phyloP scores from a whole-genome alignment of 2,329 filamentous ascomycete genomes.

The Reticulascus tulasneorum region DNA sequence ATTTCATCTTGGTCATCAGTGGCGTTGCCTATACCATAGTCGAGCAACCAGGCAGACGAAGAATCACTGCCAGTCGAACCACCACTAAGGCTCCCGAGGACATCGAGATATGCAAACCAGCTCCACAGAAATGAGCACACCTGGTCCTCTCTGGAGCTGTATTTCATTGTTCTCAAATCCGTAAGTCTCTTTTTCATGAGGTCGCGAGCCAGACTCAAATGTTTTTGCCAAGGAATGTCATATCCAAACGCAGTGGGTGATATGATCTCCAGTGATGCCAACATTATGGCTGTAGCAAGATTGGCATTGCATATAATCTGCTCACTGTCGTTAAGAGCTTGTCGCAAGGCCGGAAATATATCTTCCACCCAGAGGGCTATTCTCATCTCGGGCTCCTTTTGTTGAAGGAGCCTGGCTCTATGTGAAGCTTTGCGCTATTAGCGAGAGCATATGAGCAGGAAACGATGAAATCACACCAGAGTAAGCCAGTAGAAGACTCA shows the following conservation, averaged over 20 bases:
- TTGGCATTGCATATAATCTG: constrained; percentile 67
- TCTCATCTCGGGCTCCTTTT: constrained; percentile 69
- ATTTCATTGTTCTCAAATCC: constrained; percentile 24
- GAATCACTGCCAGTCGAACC: constrained; percentile 46
- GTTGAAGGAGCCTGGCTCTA: constrained; percentile 67
- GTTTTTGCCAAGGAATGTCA: constrained; percentile 75
- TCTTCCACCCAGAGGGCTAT: constrained; percentile 79
- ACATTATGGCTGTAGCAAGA: constrained; percentile 79
- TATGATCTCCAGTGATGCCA: constrained; percentile 78
- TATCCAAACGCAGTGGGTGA: constrained; percentile 78
- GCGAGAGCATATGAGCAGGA: not conserved
- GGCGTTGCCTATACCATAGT: constrained; percentile 45
- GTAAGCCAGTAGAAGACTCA: constrained; percentile 75
- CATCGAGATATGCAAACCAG: constrained; percentile 82
- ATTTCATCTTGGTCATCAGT: constrained; percentile 61
- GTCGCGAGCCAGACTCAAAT: constrained; percentile 70
- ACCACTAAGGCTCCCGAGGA: constrained; percentile 69
- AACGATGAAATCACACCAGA: constrained; percentile 38
- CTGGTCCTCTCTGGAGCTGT: constrained; percentile 48
- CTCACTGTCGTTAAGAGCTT: constrained; percentile 58
- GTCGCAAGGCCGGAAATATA: constrained; percentile 69
- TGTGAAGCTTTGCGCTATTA: constrained; percentile 56
- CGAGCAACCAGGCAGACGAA: constrained; percentile 47
- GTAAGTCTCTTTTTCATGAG: constrained; percentile 63
- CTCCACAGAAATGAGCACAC: constrained; percentile 71